Evolutionary conservation across 495 filamentous ascomycete species (phyloP).

Genomic region (Penicillium coffeae): DNA sequence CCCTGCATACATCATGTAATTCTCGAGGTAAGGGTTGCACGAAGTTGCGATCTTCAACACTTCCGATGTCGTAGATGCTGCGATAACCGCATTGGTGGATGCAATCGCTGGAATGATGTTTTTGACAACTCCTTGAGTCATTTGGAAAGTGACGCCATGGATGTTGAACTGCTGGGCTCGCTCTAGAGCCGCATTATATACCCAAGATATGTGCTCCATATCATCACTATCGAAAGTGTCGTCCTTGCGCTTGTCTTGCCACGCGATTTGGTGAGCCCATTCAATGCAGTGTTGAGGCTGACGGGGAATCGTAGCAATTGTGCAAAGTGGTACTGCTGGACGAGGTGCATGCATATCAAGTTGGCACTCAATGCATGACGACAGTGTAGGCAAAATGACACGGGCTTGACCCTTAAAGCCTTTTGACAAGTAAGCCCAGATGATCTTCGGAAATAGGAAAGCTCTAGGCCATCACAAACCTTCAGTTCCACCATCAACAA

Average conservation of each 20-base stretch:
- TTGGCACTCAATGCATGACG: constrained; percentile 96
- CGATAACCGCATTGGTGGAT: constrained; percentile 94
- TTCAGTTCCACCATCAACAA: constrained; percentile 97
- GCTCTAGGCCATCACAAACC: constrained; percentile 38
- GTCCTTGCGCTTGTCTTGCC: constrained; percentile 56
- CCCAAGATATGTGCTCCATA: constrained; percentile 94
- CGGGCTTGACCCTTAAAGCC: constrained; percentile 96
- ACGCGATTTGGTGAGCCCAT: constrained; percentile 92
- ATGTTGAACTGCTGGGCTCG: constrained; percentile 90
- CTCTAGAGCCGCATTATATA: constrained; percentile 78
- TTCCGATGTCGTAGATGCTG: constrained; percentile 92
- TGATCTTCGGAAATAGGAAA: background rate
- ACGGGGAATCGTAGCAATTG: constrained; percentile 91
- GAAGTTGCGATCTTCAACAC: constrained; percentile 88
- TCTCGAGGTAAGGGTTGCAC: constrained; percentile 77
- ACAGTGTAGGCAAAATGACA: constrained; percentile 87
- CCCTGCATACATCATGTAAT: constrained; percentile 99
- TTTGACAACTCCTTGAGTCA: constrained; percentile 97
- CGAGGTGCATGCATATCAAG: constrained; percentile 96
- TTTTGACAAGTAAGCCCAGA: constrained; percentile 23
- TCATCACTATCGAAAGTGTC: constrained; percentile 88
- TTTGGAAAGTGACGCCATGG: constrained; percentile 86
- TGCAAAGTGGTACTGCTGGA: constrained; percentile 92
- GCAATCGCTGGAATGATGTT: constrained; percentile 99
- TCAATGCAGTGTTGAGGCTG: constrained; percentile 99